phyloP scores from a whole-genome alignment of 2,329 filamentous ascomycete species.

The Fonsecaea erecta region DNA sequence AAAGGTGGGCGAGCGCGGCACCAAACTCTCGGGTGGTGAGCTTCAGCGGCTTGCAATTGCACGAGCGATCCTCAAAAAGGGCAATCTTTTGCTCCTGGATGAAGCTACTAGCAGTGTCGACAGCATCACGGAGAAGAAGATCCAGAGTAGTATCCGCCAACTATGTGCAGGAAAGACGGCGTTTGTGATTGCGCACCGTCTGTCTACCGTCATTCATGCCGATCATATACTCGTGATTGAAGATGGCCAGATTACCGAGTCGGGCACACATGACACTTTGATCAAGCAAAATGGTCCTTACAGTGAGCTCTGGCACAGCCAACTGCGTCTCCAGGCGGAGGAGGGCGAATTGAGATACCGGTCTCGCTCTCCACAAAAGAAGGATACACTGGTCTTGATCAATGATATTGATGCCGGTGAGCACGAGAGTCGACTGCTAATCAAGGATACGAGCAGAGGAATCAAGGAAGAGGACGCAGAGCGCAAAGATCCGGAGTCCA shows the following conservation, averaged over 20 bases:
- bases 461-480: neutral
- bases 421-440: conserved; percentile 7
- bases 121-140: conserved; percentile 50
- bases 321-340: conserved; percentile 41
- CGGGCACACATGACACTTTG: conserved; percentile 65
- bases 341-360: conserved; percentile 5
- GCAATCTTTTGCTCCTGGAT: conserved; percentile 53
- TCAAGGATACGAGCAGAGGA: conserved; percentile 3
- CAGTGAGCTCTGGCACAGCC: conserved; percentile 67
- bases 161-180: conserved; percentile 58
- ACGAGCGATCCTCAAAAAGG: conserved; percentile 51
- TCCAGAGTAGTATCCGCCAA: conserved; percentile 54
- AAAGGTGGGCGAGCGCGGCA: conserved; percentile 55
- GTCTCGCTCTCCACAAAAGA: conserved; percentile 2
- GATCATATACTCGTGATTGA: conserved; percentile 70
- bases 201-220: conserved; percentile 53
- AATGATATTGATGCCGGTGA: conserved; percentile 15
- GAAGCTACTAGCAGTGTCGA: conserved; percentile 59
- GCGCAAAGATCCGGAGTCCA: neutral
- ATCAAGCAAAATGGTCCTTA: conserved; percentile 64
- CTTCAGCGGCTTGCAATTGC: conserved; percentile 57
- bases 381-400: neutral
- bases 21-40: conserved; percentile 58
- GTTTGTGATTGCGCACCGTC: conserved; percentile 56
- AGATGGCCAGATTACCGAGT: conserved; percentile 66